Conservation (phyloP, 179 eudicot genomes). For the Monotropa hypopitys region DNA sequence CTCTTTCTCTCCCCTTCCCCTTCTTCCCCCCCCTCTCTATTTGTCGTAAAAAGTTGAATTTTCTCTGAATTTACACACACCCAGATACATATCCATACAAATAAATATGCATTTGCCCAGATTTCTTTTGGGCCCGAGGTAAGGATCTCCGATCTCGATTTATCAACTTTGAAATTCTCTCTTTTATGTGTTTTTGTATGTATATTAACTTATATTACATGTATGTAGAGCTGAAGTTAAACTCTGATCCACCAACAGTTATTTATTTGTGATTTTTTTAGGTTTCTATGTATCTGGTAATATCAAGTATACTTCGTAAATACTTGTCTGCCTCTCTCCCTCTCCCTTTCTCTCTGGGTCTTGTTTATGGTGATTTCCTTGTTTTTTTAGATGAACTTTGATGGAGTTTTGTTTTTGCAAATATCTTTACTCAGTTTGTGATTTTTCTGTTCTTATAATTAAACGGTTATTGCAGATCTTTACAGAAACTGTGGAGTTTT, state of each 20-base stretch:
- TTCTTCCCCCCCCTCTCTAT: background rate
- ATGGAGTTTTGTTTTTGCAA: background rate
- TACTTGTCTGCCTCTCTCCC: background rate
- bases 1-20: conserved; percentile 3
- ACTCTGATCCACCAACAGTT: background rate
- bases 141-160: conserved; percentile 19
- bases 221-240: background rate
- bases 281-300: background rate
- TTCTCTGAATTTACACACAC: conserved; percentile 1
- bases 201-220: background rate
- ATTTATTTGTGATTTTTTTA: background rate
- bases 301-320: background rate
- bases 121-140: conserved; percentile 10
- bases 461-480: conserved; percentile 17
- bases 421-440: conserved; percentile 6
- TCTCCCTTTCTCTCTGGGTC: background rate
- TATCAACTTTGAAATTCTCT: background rate
- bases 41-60: background rate
- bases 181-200: background rate
- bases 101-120: background rate
- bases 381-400: background rate
- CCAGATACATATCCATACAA: background rate
- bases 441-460: background rate
- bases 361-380: background rate
- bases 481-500: conserved; percentile 12